These are phyloP conservation scores for Trametes versicolor DNA, from an alignment of 1,284 basidiomycete genomes.

Conservation along the genomic window DNA sequence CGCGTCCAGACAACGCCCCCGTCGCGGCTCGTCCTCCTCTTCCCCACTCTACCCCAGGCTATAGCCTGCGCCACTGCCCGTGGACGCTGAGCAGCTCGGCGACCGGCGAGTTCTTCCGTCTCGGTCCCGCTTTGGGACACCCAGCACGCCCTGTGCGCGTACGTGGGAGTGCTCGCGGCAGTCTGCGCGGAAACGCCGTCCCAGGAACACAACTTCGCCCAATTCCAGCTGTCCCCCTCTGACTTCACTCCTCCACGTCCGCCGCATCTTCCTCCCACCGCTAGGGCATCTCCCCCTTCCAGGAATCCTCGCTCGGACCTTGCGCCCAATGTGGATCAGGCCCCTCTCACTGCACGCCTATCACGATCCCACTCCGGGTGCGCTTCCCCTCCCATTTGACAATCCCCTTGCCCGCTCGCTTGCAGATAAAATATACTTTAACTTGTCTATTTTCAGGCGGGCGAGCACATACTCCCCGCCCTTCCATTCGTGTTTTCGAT, in stretches of 20 bases:
- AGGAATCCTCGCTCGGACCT: constrained; percentile 20
- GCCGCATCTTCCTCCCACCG: constrained; percentile 21
- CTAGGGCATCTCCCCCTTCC: constrained; percentile 23
- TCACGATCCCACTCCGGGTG: constrained; percentile 11
- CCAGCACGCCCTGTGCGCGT: background rate
- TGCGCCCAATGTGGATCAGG: constrained; percentile 11
- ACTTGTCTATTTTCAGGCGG: constrained; percentile 4
- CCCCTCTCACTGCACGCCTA: constrained; percentile 10
- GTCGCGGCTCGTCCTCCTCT: background rate
- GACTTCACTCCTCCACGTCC: constrained; percentile 7
- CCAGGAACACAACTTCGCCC: constrained; percentile 31
- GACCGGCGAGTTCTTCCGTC: constrained; percentile 14
- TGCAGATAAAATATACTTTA: constrained; percentile 12
- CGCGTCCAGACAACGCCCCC: background rate
- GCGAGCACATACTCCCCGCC: background rate
- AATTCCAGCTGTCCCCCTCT: constrained; percentile 13
- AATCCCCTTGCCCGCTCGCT: background rate
- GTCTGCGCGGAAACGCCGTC: constrained; percentile 22
- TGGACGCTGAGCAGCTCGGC: background rate
- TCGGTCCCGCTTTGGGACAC: constrained; percentile 32
- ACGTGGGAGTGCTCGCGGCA: constrained; percentile 3
- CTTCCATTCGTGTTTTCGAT: background rate
- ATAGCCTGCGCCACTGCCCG: constrained; percentile 12
- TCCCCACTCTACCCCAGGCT: constrained; percentile 10
- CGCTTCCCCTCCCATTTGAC: background rate